phyloP scores from a whole-genome alignment of 2,329 filamentous ascomycete species.

The Aspergillus fijiensis region DNA sequence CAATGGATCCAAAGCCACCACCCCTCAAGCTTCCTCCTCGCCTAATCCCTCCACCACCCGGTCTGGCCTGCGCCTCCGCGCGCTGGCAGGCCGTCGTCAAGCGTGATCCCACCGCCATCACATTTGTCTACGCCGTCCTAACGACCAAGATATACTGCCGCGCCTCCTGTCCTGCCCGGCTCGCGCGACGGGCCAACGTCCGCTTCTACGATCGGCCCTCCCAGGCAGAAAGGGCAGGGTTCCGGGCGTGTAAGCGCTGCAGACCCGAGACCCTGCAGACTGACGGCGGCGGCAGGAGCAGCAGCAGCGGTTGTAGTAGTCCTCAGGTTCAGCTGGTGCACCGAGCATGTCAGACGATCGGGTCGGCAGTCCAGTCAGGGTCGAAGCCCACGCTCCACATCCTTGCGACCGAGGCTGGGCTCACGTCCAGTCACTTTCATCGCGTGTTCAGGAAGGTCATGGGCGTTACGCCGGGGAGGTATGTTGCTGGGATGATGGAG shows the following conservation, averaged over 20 bases:
- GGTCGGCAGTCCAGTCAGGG: constrained; percentile 23
- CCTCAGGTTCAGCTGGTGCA: constrained; percentile 34
- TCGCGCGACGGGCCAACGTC: constrained; percentile 59
- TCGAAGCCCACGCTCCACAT: constrained; percentile 44
- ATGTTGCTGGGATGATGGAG: constrained; percentile 21
- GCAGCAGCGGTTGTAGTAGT: constrained; percentile 14
- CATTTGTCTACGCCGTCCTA: constrained; percentile 58
- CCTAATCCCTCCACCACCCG: neutral
- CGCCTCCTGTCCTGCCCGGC: constrained; percentile 56
- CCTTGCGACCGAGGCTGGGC: constrained; percentile 48
- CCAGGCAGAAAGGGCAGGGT: constrained; percentile 52
- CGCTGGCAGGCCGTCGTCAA: constrained; percentile 48
- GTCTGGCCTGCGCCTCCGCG: constrained; percentile 22
- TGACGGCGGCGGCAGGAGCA: constrained; percentile 23
- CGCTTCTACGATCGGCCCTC: constrained; percentile 51
- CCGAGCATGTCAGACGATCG: constrained; percentile 34
- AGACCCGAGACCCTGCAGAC: constrained; percentile 41
- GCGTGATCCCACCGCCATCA: constrained; percentile 45
- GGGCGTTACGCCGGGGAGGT: constrained; percentile 51
- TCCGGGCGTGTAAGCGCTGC: constrained; percentile 58
- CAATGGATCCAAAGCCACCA: constrained; percentile 9
- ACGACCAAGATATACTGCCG: constrained; percentile 59
- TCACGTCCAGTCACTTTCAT: constrained; percentile 56
- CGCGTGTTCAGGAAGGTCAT: constrained; percentile 55
- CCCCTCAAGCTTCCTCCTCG: constrained; percentile 28